Evolutionary conservation across 2,329 filamentous ascomycete genomes (phyloP).

Genomic region (Trichoderma atrobrunneum): DNA sequence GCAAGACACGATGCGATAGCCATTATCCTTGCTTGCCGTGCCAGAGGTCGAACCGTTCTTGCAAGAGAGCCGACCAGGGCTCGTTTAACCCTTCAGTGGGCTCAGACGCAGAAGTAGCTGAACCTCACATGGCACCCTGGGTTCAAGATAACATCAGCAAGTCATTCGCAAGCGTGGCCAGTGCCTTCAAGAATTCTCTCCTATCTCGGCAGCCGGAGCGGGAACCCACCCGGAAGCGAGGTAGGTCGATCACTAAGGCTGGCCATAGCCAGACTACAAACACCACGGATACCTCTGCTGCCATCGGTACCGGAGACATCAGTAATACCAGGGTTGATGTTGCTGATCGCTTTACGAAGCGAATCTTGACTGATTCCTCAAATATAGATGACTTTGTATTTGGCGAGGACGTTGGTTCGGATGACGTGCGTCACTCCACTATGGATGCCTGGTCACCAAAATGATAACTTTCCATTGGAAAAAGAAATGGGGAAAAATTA

Average conservation of each 20-base stretch:
- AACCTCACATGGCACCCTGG: neutral
- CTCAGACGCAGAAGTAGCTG: neutral
- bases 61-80: neutral
- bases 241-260: neutral
- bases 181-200: neutral
- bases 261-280: neutral
- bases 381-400: no score
- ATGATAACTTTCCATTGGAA: neutral
- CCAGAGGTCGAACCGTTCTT: neutral
- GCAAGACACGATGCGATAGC: neutral
- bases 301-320: neutral
- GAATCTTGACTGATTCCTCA: no score
- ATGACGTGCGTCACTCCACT: neutral
- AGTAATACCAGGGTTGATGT: neutral
- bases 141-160: neutral
- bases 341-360: no score
- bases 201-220: neutral
- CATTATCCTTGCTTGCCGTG: neutral
- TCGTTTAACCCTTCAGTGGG: neutral
- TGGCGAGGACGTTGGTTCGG: neutral
- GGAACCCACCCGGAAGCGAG: neutral
- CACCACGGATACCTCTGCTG: neutral
- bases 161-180: neutral
- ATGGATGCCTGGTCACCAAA: neutral
- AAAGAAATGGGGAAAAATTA: neutral